Conservation (phyloP, 2,329 filamentous ascomycete genomes). For the Neoascochyta sp. region DNA sequence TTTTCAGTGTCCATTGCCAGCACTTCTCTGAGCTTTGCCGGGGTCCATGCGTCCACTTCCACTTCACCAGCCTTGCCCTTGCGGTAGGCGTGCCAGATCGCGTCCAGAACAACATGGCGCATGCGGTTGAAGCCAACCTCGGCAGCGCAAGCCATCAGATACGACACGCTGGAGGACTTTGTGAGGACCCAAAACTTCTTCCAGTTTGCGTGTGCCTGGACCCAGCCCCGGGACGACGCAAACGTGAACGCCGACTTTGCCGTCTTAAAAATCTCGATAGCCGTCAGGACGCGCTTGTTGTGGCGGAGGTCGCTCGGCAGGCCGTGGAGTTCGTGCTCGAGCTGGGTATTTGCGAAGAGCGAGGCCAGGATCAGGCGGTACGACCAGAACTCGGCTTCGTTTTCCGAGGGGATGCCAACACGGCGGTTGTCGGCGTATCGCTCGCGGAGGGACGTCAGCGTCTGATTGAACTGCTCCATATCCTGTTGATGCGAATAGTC, state of each 20-base stretch:
- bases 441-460: constrained; percentile 58
- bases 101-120: constrained; percentile 54
- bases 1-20: constrained; percentile 56
- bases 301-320: constrained; percentile 51
- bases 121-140: constrained; percentile 61
- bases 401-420: constrained; percentile 48
- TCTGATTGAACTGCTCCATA: constrained; percentile 61
- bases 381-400: constrained; percentile 62
- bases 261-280: constrained; percentile 55
- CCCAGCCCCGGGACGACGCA: constrained; percentile 50
- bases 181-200: constrained; percentile 56
- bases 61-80: constrained; percentile 47
- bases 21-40: constrained; percentile 49
- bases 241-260: constrained; percentile 52
- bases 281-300: constrained; percentile 53
- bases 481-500: constrained; percentile 55
- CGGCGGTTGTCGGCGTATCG: constrained; percentile 42
- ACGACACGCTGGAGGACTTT: constrained; percentile 54
- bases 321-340: constrained; percentile 57
- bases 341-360: constrained; percentile 43
- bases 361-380: constrained; percentile 54
- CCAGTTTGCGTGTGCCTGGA: constrained; percentile 57
- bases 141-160: constrained; percentile 61
- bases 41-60: constrained; percentile 54
- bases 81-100: constrained; percentile 53